Evolutionary conservation across 73 alveolate genomes (phyloP).

Genomic region (Tetrahymena thermophila): DNA sequence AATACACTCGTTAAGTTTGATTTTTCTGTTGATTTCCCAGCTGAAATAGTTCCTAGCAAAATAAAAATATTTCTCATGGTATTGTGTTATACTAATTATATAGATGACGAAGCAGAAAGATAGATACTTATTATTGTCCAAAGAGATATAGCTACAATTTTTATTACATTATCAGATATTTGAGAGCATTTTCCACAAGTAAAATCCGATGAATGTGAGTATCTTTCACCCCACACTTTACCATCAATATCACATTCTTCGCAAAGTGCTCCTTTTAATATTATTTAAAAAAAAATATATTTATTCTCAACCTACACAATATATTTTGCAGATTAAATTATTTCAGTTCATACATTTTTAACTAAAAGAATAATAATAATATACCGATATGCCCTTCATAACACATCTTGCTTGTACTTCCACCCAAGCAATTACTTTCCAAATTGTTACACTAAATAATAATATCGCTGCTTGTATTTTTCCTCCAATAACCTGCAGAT

Average conservation of each 20-base stretch:
- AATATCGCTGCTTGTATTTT: conserved; percentile 6
- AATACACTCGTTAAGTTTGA: neutral
- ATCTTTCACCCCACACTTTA: conserved; percentile 6
- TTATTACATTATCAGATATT: conserved; percentile 4
- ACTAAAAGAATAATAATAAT: too few relatives aligned
- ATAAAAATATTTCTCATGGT: neutral
- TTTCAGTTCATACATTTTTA: too few relatives aligned
- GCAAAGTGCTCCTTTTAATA: conserved; percentile 31
- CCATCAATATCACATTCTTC: conserved; percentile 41
- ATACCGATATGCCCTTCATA: conserved; percentile 16
- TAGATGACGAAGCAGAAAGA: neutral
- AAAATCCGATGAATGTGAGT: neutral
- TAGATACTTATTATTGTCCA: conserved; percentile 5
- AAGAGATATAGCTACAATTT: neutral
- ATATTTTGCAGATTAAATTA: too few relatives aligned
- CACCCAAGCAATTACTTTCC: conserved; percentile 13
- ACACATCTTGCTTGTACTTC: neutral
- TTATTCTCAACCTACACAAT: too few relatives aligned
- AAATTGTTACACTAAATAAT: conserved; percentile 16
- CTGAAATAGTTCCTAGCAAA: neutral
- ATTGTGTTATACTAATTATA: neutral
- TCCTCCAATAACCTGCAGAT: conserved; percentile 15
- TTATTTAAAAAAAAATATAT: neutral
- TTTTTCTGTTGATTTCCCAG: neutral
- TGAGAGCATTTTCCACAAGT: conserved; percentile 29